A percentile compares a stretch with the other conserved stretches of the same genome.
Evolutionary conservation across 108 stramenopile genomes (phyloP).

Genomic region (Discostella pseudostelligera): DNA sequence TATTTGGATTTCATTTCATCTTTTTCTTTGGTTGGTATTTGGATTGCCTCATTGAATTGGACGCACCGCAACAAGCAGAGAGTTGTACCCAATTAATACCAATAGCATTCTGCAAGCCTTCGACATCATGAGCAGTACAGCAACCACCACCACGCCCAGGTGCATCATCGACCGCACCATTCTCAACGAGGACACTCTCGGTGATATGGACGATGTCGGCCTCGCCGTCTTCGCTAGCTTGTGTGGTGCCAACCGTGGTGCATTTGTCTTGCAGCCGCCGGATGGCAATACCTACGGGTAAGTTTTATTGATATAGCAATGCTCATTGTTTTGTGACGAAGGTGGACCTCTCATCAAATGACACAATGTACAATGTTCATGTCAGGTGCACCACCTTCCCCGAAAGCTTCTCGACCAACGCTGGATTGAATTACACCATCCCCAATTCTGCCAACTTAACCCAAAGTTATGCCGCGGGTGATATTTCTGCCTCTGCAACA

Average conservation of each 20-base stretch:
- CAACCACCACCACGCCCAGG: conserved; percentile 1
- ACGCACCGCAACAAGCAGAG: neutral
- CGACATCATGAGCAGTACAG: neutral
- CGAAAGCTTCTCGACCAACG: conserved; percentile 31
- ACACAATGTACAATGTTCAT: neutral
- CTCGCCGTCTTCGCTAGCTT: conserved; percentile 72
- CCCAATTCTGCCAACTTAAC: conserved; percentile 49
- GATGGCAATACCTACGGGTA: conserved; percentile 70
- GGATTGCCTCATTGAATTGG: no score
- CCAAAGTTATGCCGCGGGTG: conserved; percentile 37
- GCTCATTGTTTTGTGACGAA: neutral
- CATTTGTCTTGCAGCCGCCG: conserved; percentile 83
- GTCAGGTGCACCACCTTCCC: conserved; percentile 32
- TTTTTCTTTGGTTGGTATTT: no score
- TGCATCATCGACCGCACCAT: conserved; percentile 62
- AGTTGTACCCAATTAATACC: no score
- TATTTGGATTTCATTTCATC: no score
- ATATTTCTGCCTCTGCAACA: conserved; percentile 53
- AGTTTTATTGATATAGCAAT: conserved; percentile 4
- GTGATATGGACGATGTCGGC: conserved; percentile 64
- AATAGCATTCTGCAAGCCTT: neutral
- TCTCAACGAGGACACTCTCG: conserved; percentile 59
- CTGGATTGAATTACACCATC: conserved; percentile 21
- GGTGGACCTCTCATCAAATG: conserved; percentile 16
- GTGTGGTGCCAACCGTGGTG: conserved; percentile 87